Base-by-base conservation (phyloP, 1,284 basidiomycete species). In the Coniferiporia sulphurascens region DNA sequence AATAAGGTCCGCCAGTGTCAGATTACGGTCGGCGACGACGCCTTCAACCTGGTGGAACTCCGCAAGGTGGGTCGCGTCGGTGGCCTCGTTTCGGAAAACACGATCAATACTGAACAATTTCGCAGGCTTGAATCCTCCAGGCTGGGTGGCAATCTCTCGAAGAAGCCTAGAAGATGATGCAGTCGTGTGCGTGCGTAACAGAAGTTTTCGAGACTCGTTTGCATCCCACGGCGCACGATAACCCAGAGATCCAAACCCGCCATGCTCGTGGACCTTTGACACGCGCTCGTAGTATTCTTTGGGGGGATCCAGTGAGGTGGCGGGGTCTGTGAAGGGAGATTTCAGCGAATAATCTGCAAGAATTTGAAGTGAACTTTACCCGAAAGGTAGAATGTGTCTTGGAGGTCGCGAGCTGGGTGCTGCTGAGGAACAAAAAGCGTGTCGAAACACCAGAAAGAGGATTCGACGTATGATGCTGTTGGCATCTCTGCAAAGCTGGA, bases 11-110 rank as follows among this genome's bases (percentile, higher is more conserved):
- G 95, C 97, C n/a, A 99, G 78, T 1, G 96, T 99, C 62, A 99
- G 79, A 63, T 89, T 86, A 66, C 89, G 86, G 75, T 99, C 97
- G 13, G 97, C 97, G 13, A 99, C 95, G 50, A 99, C 96, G 61
- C 97, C 97, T 75, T 99, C 97, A 12, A 99, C 97, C 75, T 99
- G 97, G 72, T 99, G 96, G 81, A 99, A 99, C 76, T 99, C 97
- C 17, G 97, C 97, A 62, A 99, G 71, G 78, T 99, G 97, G n/a
- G 97, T 99, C 41, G 95, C 95, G 74, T 99, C 97, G 77, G 95
- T 94, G 0, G 97, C 94, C 75, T 99, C 97, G 69, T 99, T 99
- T 70, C 97, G 83, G 87, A 99, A 99, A 17, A 99, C 97, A 56
- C 97, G 83, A 74, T 99, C 97, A 68, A 99, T 98, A 66, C 91